Evolutionary conservation across 805 yeast species (phyloP).

Genomic region (Lachancea cidri): DNA sequence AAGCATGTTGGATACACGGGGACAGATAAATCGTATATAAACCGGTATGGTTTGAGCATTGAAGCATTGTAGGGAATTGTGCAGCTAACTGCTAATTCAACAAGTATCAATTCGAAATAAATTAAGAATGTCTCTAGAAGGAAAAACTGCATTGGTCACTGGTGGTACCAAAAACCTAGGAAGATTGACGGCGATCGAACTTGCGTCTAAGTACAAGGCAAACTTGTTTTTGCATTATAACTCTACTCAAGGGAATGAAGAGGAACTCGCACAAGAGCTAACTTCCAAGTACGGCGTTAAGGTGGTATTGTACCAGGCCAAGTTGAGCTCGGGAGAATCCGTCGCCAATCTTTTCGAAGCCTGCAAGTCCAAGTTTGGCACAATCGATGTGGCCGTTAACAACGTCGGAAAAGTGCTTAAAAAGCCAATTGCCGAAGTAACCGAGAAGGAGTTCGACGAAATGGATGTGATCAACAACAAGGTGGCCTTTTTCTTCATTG

Average conservation of each 20-base stretch:
- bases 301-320: slow-evolving; percentile 40
- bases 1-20: too few species aligned
- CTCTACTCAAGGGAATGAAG: slow-evolving; percentile 37
- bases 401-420: slow-evolving; percentile 64
- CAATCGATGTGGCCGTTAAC: slow-evolving; percentile 59
- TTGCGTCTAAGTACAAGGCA: slow-evolving; percentile 48
- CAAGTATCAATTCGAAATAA: not conserved
- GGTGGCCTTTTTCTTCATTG: slow-evolving; percentile 55
- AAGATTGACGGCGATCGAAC: slow-evolving; percentile 44
- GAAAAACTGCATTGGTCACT: slow-evolving; percentile 50
- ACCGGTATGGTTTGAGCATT: too few species aligned
- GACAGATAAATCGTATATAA: too few species aligned
- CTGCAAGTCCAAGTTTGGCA: slow-evolving; percentile 43
- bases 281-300: slow-evolving; percentile 35
- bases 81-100: too few species aligned
- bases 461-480: slow-evolving; percentile 53
- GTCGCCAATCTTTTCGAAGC: slow-evolving; percentile 41
- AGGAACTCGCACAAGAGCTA: slow-evolving; percentile 36
- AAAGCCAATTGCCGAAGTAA: slow-evolving; percentile 49
- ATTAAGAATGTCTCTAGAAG: slow-evolving; percentile 27
- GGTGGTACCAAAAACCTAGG: slow-evolving; percentile 65
- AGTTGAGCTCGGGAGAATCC: slow-evolving; percentile 39
- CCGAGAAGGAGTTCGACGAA: slow-evolving; percentile 49
- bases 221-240: slow-evolving; percentile 53
- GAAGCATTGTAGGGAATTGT: too few species aligned